A percentile compares a stretch with the other conserved stretches of the same genome.
These are phyloP conservation scores for Takashimella koratensis DNA, from an alignment of 1,284 basidiomycete species.

Conservation along the genomic window DNA sequence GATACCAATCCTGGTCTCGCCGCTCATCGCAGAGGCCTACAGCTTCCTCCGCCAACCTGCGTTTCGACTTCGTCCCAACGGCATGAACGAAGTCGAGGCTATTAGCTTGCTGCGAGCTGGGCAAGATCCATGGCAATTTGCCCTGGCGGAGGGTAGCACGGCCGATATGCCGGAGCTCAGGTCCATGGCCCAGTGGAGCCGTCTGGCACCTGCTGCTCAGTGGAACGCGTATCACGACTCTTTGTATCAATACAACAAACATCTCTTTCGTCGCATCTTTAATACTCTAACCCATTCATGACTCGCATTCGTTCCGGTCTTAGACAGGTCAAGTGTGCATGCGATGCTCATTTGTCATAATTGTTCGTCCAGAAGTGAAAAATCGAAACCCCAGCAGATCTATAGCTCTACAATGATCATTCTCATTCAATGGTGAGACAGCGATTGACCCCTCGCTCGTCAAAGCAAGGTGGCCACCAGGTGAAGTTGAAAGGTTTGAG, in stretches of 20 bases:
- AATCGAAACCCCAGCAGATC: too few relatives aligned
- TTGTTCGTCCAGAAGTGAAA: too few relatives aligned
- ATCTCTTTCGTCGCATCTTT: not conserved
- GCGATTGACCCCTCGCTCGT: not conserved
- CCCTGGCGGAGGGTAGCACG: not conserved
- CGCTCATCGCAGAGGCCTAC: not conserved
- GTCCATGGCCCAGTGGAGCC: not conserved
- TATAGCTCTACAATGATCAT: not conserved
- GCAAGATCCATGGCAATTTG: not conserved
- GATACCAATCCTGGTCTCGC: not conserved
- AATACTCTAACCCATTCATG: too few relatives aligned
- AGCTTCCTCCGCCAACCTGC: not conserved
- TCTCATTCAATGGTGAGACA: not conserved
- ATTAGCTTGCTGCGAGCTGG: not conserved
- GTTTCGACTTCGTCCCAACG: not conserved
- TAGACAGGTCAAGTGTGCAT: too few relatives aligned
- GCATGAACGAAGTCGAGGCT: not conserved
- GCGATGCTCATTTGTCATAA: too few relatives aligned
- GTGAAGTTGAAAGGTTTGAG: not conserved
- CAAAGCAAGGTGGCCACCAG: not conserved
- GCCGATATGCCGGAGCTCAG: not conserved
- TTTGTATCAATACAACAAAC: not conserved
- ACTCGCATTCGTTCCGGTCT: too few relatives aligned
- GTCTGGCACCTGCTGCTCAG: not conserved
- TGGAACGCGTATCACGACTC: not conserved